Conservation (phyloP, 495 filamentous ascomycete genomes). For the Polyplosphaeria fusca region DNA sequence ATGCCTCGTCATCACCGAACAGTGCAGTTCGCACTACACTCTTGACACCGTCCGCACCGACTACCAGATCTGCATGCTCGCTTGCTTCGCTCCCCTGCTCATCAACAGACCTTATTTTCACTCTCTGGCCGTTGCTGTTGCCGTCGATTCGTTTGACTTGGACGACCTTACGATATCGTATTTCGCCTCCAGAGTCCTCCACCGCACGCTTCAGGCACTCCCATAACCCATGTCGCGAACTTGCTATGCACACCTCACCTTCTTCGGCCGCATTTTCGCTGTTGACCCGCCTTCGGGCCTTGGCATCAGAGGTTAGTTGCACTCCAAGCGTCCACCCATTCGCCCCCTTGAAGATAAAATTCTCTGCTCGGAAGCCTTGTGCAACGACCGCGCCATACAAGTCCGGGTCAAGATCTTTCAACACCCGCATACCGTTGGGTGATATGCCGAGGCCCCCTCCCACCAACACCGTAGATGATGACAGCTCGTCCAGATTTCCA, state of each 20-base stretch:
- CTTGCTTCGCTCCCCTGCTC: constrained; percentile 28
- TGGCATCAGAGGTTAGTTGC: constrained; percentile 2
- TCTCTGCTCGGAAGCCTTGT: constrained; percentile 42
- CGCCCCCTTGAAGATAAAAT: constrained; percentile 43
- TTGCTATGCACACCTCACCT: constrained; percentile 19
- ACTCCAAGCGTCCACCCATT: constrained; percentile 38
- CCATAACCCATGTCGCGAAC: constrained; percentile 29
- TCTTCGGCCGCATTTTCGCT: constrained; percentile 1
- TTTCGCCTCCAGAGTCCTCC: constrained; percentile 17
- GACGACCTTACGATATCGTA: constrained; percentile 21
- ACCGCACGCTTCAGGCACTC: constrained; percentile 19
- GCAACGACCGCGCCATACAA: constrained; percentile 42
- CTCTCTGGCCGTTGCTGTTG: constrained; percentile 15
- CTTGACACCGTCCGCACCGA: constrained; percentile 61
- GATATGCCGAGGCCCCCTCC: constrained; percentile 52
- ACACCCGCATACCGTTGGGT: constrained; percentile 51
- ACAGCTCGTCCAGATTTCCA: constrained; percentile 12
- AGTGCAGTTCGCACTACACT: constrained; percentile 49
- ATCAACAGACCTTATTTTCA: constrained; percentile 40
- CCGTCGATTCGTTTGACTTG: constrained; percentile 3
- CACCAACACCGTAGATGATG: constrained; percentile 42
- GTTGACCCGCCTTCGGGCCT: too few relatives aligned
- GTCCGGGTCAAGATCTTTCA: constrained; percentile 42
- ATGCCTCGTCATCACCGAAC: constrained; percentile 41
- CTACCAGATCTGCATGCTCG: constrained; percentile 51